phyloP scores from a whole-genome alignment of 108 stramenopile species.

The Parietichytrium sp. region DNA sequence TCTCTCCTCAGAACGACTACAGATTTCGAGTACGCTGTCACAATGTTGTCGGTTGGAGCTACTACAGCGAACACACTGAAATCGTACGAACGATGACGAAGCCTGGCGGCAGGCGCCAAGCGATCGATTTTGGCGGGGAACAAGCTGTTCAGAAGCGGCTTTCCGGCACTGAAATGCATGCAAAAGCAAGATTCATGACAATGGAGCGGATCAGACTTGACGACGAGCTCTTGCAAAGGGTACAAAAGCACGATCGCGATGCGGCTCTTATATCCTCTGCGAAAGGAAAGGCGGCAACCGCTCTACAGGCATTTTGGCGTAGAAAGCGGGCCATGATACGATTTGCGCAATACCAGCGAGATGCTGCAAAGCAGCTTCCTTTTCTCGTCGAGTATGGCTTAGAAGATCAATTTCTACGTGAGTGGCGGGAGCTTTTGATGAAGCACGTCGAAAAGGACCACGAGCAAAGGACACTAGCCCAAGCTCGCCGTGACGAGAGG shows the following conservation, averaged over 20 bases:
- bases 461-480: not conserved
- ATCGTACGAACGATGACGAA: not conserved
- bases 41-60: conserved; percentile 27
- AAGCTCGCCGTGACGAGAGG: not conserved
- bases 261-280: too few species aligned
- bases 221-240: not conserved
- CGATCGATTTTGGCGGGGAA: not conserved
- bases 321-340: not conserved
- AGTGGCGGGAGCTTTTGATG: conserved; percentile 11
- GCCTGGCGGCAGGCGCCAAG: not conserved
- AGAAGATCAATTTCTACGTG: not conserved
- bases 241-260: not conserved
- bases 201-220: not conserved
- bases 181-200: conserved; percentile 17
- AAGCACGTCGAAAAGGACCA: not conserved
- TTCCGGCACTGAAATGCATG: not conserved
- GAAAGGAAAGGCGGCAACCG: not conserved
- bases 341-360: not conserved
- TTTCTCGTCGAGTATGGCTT: conserved; percentile 4
- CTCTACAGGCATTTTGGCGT: conserved; percentile 2
- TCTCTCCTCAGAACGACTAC: not conserved
- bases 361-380: not conserved
- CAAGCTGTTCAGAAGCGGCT: not conserved
- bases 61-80: conserved; percentile 5
- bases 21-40: conserved; percentile 27